Base-by-base conservation (phyloP, 495 filamentous ascomycete genomes). In the Parathielavia appendiculata region DNA sequence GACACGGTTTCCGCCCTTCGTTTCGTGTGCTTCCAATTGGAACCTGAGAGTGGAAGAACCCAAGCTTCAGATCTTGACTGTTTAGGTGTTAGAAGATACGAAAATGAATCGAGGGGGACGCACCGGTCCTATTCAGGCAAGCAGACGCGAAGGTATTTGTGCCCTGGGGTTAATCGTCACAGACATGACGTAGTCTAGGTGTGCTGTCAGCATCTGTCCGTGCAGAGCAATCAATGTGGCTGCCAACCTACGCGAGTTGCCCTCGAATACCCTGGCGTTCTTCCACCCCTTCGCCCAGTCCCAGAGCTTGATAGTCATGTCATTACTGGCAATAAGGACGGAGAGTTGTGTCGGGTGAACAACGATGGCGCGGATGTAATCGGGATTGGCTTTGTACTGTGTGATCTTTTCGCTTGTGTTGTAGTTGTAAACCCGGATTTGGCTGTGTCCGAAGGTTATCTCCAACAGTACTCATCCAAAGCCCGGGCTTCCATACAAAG, bases 271-370 rank as follows among this genome's bases (percentile, higher is more conserved):
- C 70, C 96, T 90, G 17, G 97, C 90, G 65, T 92, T 97, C 73
- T 97, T 97, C 95, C 95, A 99, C 61, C 83, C 83, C 70, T 90
- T 92, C 64, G 97, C 93, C 93, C 93, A 99, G 75, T 99, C 91
- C 95, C 95, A 99, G 54, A 97, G 79, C 77, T 96, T 97, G 66
- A 99, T 97, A 38, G 90, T 96, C 93, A 97, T 97, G 68, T 99
- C 93, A 89, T 99, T 95, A 58, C 88, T 91, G 52, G 93, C 93
- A 38, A 95, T 99, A 34, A 99, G 80, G 46, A 97, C 90, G 64
- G 96, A 97, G 11, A 93, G 92, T 67, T 95, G 91, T 46, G 91
- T 90, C 3, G 93, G 93, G 71, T 99, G 93, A n/a, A 99, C 89
- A 54, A 85, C 89, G 61, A 99, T 97, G 23, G 95, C 91, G 55